A percentile compares a stretch with the other conserved stretches of the same genome.
Evolutionary conservation across 2,329 filamentous ascomycete species (phyloP).

Genomic region (Periconia sp.): DNA sequence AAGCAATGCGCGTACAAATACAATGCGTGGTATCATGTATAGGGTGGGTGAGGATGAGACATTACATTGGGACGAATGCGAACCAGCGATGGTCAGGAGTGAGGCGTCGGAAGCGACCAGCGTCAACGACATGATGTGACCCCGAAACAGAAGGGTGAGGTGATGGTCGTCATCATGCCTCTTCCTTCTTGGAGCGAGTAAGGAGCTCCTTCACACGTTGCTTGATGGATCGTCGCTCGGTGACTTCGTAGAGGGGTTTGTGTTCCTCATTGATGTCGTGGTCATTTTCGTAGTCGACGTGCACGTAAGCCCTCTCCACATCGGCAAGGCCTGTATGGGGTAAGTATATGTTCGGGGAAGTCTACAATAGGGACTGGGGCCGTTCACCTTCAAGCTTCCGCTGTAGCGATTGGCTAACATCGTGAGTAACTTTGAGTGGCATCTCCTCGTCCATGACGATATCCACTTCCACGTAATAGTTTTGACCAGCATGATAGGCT

Average conservation of each 20-base stretch:
- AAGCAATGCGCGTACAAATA: slow-evolving; percentile 5
- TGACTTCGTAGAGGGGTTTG: slow-evolving; percentile 46
- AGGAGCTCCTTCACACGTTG: slow-evolving; percentile 37
- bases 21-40: slow-evolving; percentile 4
- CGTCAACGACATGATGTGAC: slow-evolving; percentile 4
- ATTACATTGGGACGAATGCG: not conserved
- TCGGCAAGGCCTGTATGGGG: slow-evolving; percentile 38
- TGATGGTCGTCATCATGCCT: slow-evolving; percentile 6
- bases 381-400: slow-evolving; percentile 63
- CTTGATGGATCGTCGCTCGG: slow-evolving; percentile 39
- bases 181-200: slow-evolving; percentile 29
- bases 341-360: slow-evolving; percentile 11
- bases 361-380: not conserved
- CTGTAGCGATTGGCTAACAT: slow-evolving; percentile 65
- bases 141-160: not conserved
- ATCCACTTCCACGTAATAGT: slow-evolving; percentile 68
- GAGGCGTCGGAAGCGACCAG: not conserved
- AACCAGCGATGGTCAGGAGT: slow-evolving; percentile 1
- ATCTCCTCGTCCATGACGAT: slow-evolving; percentile 64
- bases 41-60: not conserved
- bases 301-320: slow-evolving; percentile 56
- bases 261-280: slow-evolving; percentile 48
- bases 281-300: slow-evolving; percentile 55
- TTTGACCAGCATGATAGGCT: slow-evolving; percentile 67
- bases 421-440: slow-evolving; percentile 63